Percentiles rank a stretch among this genome's conserved stretches.
Conservation (phyloP, 1,284 basidiomycete species). For the Cutaneotrichosporon arboriforme region DNA sequence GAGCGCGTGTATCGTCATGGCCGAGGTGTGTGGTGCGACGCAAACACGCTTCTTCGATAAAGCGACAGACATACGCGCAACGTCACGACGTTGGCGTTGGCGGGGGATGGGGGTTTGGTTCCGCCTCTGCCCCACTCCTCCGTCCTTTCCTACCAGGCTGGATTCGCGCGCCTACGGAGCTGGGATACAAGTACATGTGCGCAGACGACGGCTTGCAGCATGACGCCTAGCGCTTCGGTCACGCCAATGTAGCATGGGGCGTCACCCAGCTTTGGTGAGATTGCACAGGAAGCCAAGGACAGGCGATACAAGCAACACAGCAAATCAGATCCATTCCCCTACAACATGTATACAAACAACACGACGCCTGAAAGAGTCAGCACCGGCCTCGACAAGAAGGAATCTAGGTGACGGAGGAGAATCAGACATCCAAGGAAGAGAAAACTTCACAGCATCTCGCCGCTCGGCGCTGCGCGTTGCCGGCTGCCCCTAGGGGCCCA, state of each 20-base stretch:
- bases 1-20: constrained; percentile 44
- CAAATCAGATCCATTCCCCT: background rate
- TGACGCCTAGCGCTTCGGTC: no score
- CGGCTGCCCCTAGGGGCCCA: constrained; percentile 27
- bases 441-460: constrained; percentile 47
- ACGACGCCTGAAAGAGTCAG: background rate
- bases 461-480: constrained; percentile 20
- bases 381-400: background rate
- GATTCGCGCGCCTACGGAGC: no score
- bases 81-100: background rate
- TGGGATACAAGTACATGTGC: no score
- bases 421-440: constrained; percentile 52
- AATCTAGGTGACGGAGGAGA: constrained; percentile 8
- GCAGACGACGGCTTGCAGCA: no score
- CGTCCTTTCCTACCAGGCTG: no score
- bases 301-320: background rate
- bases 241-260: no score
- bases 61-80: background rate
- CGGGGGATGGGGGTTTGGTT: background rate
- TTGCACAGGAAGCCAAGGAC: no score
- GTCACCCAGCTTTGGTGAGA: no score
- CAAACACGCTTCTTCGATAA: background rate
- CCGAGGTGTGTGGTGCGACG: background rate
- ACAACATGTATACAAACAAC: background rate
- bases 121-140: background rate